Conservation (phyloP, 495 filamentous ascomycete genomes). For the Cercophora sp. region DNA sequence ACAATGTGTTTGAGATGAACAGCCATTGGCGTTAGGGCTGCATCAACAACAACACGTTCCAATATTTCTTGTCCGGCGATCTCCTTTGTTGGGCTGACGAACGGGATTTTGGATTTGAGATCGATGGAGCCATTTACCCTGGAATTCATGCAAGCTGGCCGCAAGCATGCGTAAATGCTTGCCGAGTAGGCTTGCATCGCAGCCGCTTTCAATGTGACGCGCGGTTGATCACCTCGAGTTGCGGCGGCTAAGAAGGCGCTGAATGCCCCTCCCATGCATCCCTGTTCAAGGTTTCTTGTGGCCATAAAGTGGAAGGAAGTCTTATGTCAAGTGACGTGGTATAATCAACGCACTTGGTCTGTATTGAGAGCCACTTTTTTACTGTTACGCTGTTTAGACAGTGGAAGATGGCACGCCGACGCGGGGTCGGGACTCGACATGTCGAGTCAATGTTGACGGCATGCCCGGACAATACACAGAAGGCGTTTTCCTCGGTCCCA, state of each 20-base stretch:
- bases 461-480: too few relatives aligned
- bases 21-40: background rate
- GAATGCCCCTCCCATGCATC: background rate
- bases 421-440: too few relatives aligned
- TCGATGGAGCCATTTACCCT: background rate
- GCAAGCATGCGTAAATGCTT: background rate
- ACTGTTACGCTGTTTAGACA: too few relatives aligned
- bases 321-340: background rate
- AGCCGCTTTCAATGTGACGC: background rate
- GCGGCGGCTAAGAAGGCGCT: background rate
- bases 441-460: too few relatives aligned
- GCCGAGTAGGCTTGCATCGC: background rate
- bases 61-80: background rate
- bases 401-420: too few relatives aligned
- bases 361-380: too few relatives aligned
- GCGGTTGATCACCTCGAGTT: background rate
- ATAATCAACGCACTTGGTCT: too few relatives aligned
- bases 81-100: background rate
- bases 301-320: slow-evolving; percentile 1
- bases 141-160: background rate
- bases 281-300: too few relatives aligned
- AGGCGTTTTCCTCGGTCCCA: too few relatives aligned
- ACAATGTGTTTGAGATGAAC: too few relatives aligned
- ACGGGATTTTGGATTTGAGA: background rate
- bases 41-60: background rate